Conservation (phyloP, 2,329 filamentous ascomycete species). For the Fusarium sp. region DNA sequence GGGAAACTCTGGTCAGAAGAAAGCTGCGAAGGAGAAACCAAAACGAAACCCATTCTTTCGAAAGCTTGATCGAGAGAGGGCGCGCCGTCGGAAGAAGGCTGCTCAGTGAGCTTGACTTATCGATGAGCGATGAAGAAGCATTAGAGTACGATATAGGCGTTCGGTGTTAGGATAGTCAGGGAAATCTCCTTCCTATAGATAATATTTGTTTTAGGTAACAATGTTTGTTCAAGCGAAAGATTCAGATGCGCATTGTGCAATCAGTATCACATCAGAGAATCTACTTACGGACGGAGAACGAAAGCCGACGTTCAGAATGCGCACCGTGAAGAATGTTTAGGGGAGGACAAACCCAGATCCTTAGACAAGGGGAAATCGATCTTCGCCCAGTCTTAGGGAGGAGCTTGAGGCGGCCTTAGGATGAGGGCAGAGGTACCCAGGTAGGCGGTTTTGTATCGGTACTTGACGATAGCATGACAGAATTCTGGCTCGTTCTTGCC, state of each 20-base stretch:
- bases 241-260: not conserved
- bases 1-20: not conserved
- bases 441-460: not conserved
- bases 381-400: not conserved
- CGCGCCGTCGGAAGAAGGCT: slow-evolving; percentile 4
- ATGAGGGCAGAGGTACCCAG: not conserved
- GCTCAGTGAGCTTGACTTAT: not conserved
- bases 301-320: not conserved
- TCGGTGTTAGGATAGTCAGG: not conserved
- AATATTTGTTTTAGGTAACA: not conserved
- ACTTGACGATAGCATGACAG: not conserved
- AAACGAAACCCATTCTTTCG: slow-evolving; percentile 36
- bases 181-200: not conserved
- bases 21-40: slow-evolving; percentile 3
- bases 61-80: slow-evolving; percentile 30
- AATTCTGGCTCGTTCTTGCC: not conserved
- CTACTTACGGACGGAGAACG: not conserved
- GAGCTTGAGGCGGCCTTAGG: not conserved
- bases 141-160: not conserved
- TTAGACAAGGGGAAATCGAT: not conserved
- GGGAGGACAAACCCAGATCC: not conserved
- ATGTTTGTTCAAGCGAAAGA: not conserved
- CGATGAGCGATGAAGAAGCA: not conserved
- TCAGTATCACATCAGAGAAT: not conserved
- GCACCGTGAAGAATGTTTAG: not conserved